Evolutionary conservation across 768 basidiomycete species (phyloP).

Genomic region (Hortiboletus campestris): DNA sequence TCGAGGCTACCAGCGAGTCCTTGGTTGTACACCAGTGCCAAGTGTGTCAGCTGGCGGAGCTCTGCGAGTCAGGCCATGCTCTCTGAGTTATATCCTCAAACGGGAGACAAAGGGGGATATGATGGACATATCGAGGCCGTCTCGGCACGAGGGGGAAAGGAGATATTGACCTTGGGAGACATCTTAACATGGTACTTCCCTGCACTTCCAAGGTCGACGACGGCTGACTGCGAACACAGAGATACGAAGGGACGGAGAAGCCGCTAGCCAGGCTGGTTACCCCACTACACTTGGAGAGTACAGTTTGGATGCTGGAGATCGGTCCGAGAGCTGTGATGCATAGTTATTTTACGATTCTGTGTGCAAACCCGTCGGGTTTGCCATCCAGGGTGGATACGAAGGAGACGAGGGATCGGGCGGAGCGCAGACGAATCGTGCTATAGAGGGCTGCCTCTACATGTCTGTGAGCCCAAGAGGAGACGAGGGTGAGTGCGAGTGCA

Average conservation of each 20-base stretch:
- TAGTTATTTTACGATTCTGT: neutral
- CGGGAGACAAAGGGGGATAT: conserved; percentile 32
- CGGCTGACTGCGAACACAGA: neutral
- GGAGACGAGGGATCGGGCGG: neutral
- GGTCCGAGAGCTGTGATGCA: conserved; percentile 3
- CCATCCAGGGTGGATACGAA: neutral
- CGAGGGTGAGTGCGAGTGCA: neutral
- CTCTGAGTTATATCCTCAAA: conserved; percentile 29
- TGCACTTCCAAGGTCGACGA: neutral
- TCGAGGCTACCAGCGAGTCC: neutral
- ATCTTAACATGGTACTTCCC: neutral
- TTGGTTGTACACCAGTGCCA: conserved; percentile 13
- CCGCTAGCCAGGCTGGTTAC: conserved; percentile 18
- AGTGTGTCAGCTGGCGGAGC: conserved; percentile 15
- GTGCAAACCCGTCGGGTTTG: neutral
- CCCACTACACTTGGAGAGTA: neutral
- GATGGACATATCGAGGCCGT: conserved; percentile 32
- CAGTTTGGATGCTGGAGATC: neutral
- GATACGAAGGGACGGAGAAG: conserved; percentile 32
- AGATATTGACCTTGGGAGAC: conserved; percentile 32
- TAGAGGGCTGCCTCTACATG: conserved; percentile 2
- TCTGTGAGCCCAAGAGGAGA: neutral
- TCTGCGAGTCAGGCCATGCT: conserved; percentile 8
- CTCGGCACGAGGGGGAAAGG: conserved; percentile 33
- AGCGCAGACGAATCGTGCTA: conserved; percentile 1